These are phyloP conservation scores for Cladophialophora immunda DNA, from an alignment of 2,329 filamentous ascomycete genomes.

Conservation along the genomic window DNA sequence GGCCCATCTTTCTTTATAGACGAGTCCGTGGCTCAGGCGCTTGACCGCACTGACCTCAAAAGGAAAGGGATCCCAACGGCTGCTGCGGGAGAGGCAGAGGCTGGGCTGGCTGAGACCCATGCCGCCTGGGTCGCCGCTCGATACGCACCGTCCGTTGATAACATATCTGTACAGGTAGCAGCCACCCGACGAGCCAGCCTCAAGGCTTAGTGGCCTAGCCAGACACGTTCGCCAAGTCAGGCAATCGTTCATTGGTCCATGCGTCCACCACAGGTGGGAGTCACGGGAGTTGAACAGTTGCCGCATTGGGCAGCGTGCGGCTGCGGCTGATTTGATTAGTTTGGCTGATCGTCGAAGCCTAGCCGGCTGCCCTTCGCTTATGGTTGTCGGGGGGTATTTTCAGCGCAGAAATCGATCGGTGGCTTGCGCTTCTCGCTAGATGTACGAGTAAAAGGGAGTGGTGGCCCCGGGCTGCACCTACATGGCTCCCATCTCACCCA, in stretches of 20 bases:
- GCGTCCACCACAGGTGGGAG: background rate
- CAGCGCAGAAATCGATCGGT: too few relatives aligned
- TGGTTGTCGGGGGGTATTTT: too few relatives aligned
- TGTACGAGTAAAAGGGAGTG: too few relatives aligned
- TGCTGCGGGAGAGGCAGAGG: background rate
- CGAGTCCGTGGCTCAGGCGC: background rate
- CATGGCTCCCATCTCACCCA: too few relatives aligned
- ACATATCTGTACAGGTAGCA: background rate
- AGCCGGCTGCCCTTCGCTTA: too few relatives aligned
- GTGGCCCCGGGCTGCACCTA: too few relatives aligned
- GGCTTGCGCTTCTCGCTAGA: too few relatives aligned
- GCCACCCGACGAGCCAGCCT: background rate
- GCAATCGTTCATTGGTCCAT: background rate
- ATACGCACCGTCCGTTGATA: background rate
- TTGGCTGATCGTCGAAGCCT: too few relatives aligned
- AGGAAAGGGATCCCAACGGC: background rate
- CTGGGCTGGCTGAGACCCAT: conserved; percentile 7
- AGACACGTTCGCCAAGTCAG: background rate
- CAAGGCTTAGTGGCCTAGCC: background rate
- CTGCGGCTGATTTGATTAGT: background rate
- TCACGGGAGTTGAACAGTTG: background rate
- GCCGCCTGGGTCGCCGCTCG: background rate
- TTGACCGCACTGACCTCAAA: background rate
- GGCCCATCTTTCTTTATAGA: background rate
- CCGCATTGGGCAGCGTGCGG: background rate